phyloP scores from a whole-genome alignment of 495 filamentous ascomycete species.

The Tetracladium marchalianum region DNA sequence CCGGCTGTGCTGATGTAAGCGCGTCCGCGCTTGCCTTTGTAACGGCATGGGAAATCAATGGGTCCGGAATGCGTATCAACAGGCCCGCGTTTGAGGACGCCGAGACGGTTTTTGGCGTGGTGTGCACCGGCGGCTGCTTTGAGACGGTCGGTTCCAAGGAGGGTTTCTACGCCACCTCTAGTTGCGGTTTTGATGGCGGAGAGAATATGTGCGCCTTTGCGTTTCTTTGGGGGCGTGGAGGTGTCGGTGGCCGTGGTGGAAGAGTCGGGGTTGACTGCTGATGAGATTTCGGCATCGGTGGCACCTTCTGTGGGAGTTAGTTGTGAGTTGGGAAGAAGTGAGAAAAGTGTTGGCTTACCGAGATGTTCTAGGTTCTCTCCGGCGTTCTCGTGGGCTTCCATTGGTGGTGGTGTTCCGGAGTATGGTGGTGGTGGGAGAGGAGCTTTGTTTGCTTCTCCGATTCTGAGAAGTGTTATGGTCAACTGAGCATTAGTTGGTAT shows the following conservation, averaged over 20 bases:
- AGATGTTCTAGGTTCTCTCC: slow-evolving; percentile 27
- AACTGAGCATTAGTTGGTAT: slow-evolving; percentile 84
- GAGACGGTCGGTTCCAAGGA: slow-evolving; percentile 18
- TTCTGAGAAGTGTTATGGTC: slow-evolving; percentile 73
- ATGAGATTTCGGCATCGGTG: slow-evolving; percentile 29
- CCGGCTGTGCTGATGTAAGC: slow-evolving; percentile 55
- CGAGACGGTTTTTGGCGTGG: slow-evolving; percentile 61
- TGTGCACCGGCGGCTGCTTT: slow-evolving; percentile 40
- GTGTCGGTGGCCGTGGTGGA: slow-evolving; percentile 1
- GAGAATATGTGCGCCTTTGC: slow-evolving; percentile 10
- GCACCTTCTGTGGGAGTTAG: slow-evolving; percentile 23
- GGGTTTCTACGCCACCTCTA: slow-evolving; percentile 18
- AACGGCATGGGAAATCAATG: slow-evolving; percentile 64
- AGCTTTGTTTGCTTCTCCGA: slow-evolving; percentile 74
- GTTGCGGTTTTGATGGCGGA: slow-evolving; percentile 14
- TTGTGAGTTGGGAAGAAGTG: background rate
- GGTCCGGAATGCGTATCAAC: slow-evolving; percentile 48
- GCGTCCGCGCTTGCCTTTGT: slow-evolving; percentile 60
- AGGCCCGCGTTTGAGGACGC: slow-evolving; percentile 46
- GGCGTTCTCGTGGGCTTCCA: slow-evolving; percentile 35
- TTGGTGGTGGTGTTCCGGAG: slow-evolving; percentile 41
- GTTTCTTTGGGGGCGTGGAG: slow-evolving; percentile 6
- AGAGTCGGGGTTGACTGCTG: slow-evolving; percentile 33
- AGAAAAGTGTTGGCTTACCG: slow-evolving; percentile 16
- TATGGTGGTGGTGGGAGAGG: slow-evolving; percentile 72